A percentile compares a stretch with the other conserved stretches of the same genome.
Conservation (phyloP, 1,139 yeast species). For the Tardiomyces depauwii region DNA sequence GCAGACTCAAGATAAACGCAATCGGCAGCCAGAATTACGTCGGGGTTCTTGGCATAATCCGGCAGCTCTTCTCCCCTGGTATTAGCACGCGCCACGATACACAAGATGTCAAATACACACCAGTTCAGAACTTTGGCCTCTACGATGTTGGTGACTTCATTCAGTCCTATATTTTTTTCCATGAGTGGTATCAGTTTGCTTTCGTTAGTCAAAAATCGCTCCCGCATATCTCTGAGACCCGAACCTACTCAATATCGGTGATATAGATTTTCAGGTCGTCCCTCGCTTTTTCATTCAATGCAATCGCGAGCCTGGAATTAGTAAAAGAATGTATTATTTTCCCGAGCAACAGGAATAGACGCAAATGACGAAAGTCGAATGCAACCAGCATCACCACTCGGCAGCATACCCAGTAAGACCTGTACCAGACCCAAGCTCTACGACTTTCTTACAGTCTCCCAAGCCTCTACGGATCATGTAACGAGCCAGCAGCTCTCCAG, state of each 20-base stretch:
- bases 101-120: conserved; percentile 13
- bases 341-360: neutral
- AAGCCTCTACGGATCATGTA: conserved; percentile 28
- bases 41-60: conserved; percentile 27
- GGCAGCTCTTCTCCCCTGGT: conserved; percentile 33
- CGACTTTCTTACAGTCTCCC: conserved; percentile 21
- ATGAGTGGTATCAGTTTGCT: conserved; percentile 34
- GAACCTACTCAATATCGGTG: conserved; percentile 26
- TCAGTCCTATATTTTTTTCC: conserved; percentile 33
- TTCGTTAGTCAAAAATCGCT: too few species aligned
- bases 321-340: conserved; percentile 11
- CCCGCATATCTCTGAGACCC: conserved; percentile 16
- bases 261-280: conserved; percentile 29
- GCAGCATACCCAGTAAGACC: conserved; percentile 40
- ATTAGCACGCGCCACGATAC: conserved; percentile 1
- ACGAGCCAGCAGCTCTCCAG: conserved; percentile 41
- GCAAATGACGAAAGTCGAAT: too few species aligned
- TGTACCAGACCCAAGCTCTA: conserved; percentile 48
- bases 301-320: conserved; percentile 24
- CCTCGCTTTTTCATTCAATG: conserved; percentile 18
- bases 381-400: conserved; percentile 3
- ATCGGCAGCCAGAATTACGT: conserved; percentile 43
- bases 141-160: conserved; percentile 27
- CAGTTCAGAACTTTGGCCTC: conserved; percentile 35
- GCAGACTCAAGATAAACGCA: conserved; percentile 45